A percentile compares a stretch with the other conserved stretches of the same genome.
Evolutionary conservation across 371 early-diverging fungal genomes (phyloP).

Genomic region (Funneliformis caledonium): DNA sequence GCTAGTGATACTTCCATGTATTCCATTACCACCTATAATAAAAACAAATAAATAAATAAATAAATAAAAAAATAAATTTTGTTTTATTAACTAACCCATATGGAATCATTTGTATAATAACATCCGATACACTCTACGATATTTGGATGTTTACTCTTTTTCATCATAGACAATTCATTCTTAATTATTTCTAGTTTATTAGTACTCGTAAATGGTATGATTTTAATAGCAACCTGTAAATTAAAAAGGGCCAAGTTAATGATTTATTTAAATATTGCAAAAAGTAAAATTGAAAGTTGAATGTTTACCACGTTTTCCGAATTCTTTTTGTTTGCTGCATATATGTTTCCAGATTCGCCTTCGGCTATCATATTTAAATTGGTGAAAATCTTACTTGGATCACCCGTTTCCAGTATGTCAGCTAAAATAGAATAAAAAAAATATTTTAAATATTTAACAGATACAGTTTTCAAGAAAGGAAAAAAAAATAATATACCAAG

Average conservation of each 20-base stretch:
- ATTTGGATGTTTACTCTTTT: slow-evolving; percentile 70
- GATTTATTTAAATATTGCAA: background rate
- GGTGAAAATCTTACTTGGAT: slow-evolving; percentile 54
- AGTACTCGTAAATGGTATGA: slow-evolving; percentile 64
- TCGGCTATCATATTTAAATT: slow-evolving; percentile 71
- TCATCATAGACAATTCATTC: slow-evolving; percentile 74
- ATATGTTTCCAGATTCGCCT: slow-evolving; percentile 81
- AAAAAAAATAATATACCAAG: background rate
- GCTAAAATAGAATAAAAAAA: slow-evolving; percentile 44
- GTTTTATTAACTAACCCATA: slow-evolving; percentile 51
- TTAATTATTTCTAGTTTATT: slow-evolving; percentile 70
- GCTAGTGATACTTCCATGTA: slow-evolving; percentile 83
- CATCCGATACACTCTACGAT: slow-evolving; percentile 75
- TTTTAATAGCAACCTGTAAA: slow-evolving; percentile 71
- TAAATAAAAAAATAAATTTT: background rate
- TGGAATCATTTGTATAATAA: slow-evolving; percentile 61
- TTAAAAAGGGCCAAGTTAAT: background rate
- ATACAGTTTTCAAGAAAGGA: slow-evolving; percentile 36
- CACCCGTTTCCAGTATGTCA: slow-evolving; percentile 54
- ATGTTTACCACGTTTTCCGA: slow-evolving; percentile 47
- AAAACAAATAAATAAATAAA: background rate
- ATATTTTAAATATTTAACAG: slow-evolving; percentile 33
- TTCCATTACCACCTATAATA: slow-evolving; percentile 73
- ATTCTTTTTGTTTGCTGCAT: slow-evolving; percentile 59
- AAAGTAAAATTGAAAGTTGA: background rate